A percentile compares a stretch with the other conserved stretches of the same genome.
These are phyloP conservation scores for Alternaria triticimaculans DNA, from an alignment of 2,329 filamentous ascomycete genomes.

Conservation along the genomic window DNA sequence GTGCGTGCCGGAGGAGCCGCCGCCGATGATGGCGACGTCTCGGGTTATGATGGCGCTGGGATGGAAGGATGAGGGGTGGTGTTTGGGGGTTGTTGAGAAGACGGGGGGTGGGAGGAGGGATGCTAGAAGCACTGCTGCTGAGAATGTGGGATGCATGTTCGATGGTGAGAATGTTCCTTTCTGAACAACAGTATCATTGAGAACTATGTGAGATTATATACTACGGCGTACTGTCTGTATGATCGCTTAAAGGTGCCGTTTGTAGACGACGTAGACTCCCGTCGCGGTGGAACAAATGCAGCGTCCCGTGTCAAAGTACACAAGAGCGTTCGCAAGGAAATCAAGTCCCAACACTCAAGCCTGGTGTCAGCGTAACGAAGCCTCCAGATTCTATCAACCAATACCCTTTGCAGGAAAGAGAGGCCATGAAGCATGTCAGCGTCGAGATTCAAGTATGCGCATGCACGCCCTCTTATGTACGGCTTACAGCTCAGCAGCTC, in stretches of 20 bases:
- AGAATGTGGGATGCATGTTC: not conserved
- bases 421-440: not conserved
- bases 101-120: not conserved
- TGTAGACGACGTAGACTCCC: not conserved
- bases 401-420: not conserved
- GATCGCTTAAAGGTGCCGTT: not conserved
- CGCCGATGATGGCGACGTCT: slow-evolving; percentile 52
- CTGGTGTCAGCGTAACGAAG: not conserved
- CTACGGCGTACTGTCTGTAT: not conserved
- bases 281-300: not conserved
- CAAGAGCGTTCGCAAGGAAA: not conserved
- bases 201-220: not conserved
- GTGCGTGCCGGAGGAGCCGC: slow-evolving; percentile 52
- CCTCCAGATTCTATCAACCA: rapidly evolving
- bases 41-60: not conserved
- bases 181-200: not conserved
- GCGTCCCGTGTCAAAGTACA: not conserved
- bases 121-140: not conserved
- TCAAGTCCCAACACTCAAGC: not conserved
- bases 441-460: not conserved
- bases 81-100: not conserved
- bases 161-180: not conserved
- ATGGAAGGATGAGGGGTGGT: not conserved
- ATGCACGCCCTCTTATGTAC: not conserved
- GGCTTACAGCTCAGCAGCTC: not conserved